Evolutionary conservation across 352 stramenopile genomes (phyloP).

Genomic region (Globisporangium parvum): DNA sequence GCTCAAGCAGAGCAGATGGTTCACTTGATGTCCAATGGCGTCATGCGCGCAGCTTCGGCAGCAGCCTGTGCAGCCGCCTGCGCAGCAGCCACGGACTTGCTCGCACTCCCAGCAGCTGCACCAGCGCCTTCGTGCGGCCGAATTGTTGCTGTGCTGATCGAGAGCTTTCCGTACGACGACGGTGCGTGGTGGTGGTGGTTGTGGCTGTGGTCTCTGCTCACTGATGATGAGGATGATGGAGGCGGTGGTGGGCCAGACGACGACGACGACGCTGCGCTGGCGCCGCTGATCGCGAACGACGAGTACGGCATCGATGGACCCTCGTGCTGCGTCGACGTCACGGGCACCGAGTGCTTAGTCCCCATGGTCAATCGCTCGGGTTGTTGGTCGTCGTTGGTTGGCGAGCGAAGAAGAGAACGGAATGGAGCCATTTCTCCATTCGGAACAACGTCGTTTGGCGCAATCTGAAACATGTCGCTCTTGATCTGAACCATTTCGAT

Average conservation of each 20-base stretch:
- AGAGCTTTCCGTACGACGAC: constrained; percentile 17
- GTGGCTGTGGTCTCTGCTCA: background rate
- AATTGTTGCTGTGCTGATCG: constrained; percentile 37
- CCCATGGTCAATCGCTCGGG: constrained; percentile 45
- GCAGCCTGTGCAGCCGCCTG: constrained; percentile 3
- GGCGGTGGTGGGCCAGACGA: background rate
- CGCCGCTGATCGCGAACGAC: constrained; percentile 5
- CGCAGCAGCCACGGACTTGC: background rate
- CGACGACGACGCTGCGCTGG: background rate
- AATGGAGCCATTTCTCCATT: too few relatives aligned
- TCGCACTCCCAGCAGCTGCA: background rate
- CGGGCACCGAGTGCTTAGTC: constrained; percentile 55
- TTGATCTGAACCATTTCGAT: too few relatives aligned
- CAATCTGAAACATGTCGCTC: too few relatives aligned
- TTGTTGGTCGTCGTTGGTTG: too few relatives aligned
- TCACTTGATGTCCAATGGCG: constrained; percentile 68
- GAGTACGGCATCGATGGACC: constrained; percentile 10
- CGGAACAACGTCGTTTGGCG: too few relatives aligned
- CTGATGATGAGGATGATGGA: background rate
- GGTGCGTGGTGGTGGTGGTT: constrained; percentile 6
- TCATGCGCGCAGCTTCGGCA: constrained; percentile 11
- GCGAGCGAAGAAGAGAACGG: too few relatives aligned
- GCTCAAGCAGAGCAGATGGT: background rate
- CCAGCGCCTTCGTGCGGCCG: constrained; percentile 31
- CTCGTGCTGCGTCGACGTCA: constrained; percentile 24